phyloP scores from a whole-genome alignment of 2,329 filamentous ascomycete species.

The Beauveria pseudobassiana region DNA sequence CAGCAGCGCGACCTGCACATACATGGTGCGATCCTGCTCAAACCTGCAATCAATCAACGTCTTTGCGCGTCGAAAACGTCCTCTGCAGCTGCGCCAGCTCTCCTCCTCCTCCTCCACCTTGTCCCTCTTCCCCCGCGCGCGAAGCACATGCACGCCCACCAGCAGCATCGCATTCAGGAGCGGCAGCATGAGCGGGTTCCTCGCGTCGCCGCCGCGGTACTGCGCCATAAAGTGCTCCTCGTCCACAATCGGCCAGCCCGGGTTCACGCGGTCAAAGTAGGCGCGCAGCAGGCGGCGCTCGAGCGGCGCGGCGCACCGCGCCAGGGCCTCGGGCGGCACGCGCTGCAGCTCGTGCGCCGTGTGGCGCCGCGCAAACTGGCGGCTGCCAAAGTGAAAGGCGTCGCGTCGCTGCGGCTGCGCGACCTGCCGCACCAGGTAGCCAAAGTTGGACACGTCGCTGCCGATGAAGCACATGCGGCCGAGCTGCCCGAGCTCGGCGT shows the following conservation, averaged over 20 bases:
- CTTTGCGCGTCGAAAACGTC: constrained; percentile 44
- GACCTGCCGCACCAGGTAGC: constrained; percentile 45
- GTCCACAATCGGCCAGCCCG: constrained; percentile 44
- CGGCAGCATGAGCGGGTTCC: constrained; percentile 37
- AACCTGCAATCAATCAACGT: constrained; percentile 44
- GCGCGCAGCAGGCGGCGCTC: constrained; percentile 42
- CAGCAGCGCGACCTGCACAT: constrained; percentile 47
- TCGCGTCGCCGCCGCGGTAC: constrained; percentile 37
- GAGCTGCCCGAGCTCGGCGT: constrained; percentile 37
- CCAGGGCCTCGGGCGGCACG: constrained; percentile 38
- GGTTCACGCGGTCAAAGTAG: constrained; percentile 43
- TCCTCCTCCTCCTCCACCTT: background rate
- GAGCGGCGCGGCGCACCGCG: constrained; percentile 32
- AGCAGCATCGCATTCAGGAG: constrained; percentile 43
- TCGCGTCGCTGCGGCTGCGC: constrained; percentile 19
- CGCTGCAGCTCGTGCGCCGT: constrained; percentile 25
- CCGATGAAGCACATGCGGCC: constrained; percentile 47
- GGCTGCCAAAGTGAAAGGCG: constrained; percentile 28
- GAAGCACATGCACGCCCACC: constrained; percentile 43
- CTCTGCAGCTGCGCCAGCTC: constrained; percentile 25
- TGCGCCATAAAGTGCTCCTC: constrained; percentile 43
- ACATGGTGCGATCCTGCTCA: constrained; percentile 43
- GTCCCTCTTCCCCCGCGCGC: constrained; percentile 17
- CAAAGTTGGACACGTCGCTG: constrained; percentile 48
- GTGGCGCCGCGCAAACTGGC: constrained; percentile 29